Conservation (phyloP, 441 rosid genomes). For the California macrophylla region DNA sequence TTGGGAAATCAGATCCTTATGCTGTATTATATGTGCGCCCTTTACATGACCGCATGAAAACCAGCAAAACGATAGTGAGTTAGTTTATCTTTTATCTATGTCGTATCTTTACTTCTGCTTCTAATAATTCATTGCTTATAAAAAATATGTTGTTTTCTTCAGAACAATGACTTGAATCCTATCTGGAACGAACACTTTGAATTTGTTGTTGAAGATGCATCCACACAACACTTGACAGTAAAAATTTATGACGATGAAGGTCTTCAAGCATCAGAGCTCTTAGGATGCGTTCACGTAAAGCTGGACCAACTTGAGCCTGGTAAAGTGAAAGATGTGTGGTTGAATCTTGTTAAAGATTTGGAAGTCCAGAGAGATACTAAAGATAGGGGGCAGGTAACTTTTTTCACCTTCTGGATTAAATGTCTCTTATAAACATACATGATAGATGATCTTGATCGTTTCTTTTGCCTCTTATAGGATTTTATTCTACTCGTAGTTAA, state of each 20-base stretch:
- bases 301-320: slow-evolving; percentile 69
- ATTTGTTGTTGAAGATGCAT: slow-evolving; percentile 67
- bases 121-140: background rate
- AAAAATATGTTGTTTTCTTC: slow-evolving; percentile 6
- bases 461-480: background rate
- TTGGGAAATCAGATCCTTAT: slow-evolving; percentile 95
- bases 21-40: slow-evolving; percentile 73
- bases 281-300: slow-evolving; percentile 66
- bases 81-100: background rate
- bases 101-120: background rate
- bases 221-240: slow-evolving; percentile 72
- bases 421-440: background rate
- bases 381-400: slow-evolving; percentile 67
- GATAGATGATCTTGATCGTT: background rate
- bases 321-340: slow-evolving; percentile 80
- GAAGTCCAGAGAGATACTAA: slow-evolving; percentile 80
- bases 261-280: slow-evolving; percentile 63
- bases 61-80: slow-evolving; percentile 75
- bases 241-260: slow-evolving; percentile 86
- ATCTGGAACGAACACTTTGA: slow-evolving; percentile 31
- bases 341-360: slow-evolving; percentile 78
- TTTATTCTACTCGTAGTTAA: background rate
- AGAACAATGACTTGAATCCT: slow-evolving; percentile 74
- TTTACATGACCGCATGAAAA: slow-evolving; percentile 52
- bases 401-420: background rate